phyloP scores from a whole-genome alignment of 1,284 basidiomycete genomes.

The Cutaneotrichosporon arboriforme region DNA sequence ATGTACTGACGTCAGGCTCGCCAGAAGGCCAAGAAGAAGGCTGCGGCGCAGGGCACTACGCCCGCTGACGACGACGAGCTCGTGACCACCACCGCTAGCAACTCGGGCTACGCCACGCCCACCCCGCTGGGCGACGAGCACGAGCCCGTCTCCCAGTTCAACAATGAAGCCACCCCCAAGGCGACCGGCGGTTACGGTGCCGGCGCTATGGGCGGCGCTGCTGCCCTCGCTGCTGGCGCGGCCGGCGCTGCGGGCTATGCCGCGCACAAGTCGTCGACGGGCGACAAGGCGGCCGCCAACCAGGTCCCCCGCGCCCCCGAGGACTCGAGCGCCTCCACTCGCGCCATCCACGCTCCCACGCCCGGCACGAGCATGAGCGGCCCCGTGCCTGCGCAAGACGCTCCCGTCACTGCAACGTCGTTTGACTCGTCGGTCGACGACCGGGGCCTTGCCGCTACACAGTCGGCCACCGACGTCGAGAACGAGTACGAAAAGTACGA shows the following conservation, averaged over 20 bases:
- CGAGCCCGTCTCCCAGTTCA: constrained; percentile 2
- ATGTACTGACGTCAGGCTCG: constrained; percentile 1
- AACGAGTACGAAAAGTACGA: neutral
- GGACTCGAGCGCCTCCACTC: neutral
- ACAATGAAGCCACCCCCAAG: neutral
- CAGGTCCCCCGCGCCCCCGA: neutral
- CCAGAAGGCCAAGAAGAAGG: constrained; percentile 13
- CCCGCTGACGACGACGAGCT: constrained; percentile 5
- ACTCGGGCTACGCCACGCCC: constrained; percentile 4
- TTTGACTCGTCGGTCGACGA: constrained; percentile 3
- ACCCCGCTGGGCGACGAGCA: neutral
- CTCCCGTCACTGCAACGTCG: neutral
- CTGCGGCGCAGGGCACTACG: neutral
- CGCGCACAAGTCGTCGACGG: constrained; percentile 37
- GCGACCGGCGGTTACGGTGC: neutral
- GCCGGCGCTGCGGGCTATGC: constrained; percentile 25
- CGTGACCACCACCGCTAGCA: neutral
- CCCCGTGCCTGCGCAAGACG: neutral
- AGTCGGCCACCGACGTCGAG: neutral
- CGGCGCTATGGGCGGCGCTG: constrained; percentile 28
- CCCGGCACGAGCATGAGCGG: neutral
- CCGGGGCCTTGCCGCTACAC: neutral
- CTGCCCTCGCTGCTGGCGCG: constrained; percentile 6
- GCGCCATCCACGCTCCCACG: neutral
- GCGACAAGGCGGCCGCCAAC: constrained; percentile 22